Percentiles rank a stretch among this genome's conserved stretches.
Conservation (phyloP, 2,329 filamentous ascomycete genomes). For the Chalara sp. region DNA sequence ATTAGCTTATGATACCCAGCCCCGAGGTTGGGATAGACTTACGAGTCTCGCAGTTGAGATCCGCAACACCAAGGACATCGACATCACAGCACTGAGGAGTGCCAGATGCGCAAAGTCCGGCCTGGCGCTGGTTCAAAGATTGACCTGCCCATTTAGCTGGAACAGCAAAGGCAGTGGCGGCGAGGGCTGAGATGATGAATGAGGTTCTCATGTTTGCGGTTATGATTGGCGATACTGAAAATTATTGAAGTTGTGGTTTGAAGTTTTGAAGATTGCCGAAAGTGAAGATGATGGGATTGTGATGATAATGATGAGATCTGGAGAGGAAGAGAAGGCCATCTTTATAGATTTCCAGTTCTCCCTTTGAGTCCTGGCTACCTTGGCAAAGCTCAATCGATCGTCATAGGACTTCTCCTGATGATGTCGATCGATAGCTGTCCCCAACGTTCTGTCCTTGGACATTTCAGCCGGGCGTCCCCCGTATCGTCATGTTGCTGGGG, state of each 20-base stretch:
- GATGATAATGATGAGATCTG: too few relatives aligned
- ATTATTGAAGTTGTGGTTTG: background rate
- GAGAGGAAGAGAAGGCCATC: background rate
- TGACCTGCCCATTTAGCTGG: constrained; percentile 9
- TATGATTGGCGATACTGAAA: background rate
- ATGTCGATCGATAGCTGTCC: constrained; percentile 3
- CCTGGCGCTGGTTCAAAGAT: background rate
- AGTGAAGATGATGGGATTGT: background rate
- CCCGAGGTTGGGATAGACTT: constrained; percentile 22
- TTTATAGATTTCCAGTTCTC: constrained; percentile 5
- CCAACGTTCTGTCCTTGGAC: background rate
- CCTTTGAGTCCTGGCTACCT: too few relatives aligned
- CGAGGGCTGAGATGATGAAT: constrained; percentile 10
- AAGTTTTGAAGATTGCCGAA: constrained; percentile 28
- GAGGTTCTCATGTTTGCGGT: constrained; percentile 15
- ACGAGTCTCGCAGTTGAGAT: constrained; percentile 51
- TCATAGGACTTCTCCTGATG: background rate
- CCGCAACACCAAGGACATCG: constrained; percentile 49
- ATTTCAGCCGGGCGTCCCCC: background rate
- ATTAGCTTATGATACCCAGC: background rate
- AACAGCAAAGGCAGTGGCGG: constrained; percentile 16
- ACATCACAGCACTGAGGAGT: constrained; percentile 53
- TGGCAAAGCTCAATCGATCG: background rate
- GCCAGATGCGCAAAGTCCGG: constrained; percentile 34
- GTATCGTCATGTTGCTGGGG: constrained; percentile 4